These are phyloP conservation scores for Aspergillus funiculosus DNA, from an alignment of 495 filamentous ascomycete species.

Conservation along the genomic window DNA sequence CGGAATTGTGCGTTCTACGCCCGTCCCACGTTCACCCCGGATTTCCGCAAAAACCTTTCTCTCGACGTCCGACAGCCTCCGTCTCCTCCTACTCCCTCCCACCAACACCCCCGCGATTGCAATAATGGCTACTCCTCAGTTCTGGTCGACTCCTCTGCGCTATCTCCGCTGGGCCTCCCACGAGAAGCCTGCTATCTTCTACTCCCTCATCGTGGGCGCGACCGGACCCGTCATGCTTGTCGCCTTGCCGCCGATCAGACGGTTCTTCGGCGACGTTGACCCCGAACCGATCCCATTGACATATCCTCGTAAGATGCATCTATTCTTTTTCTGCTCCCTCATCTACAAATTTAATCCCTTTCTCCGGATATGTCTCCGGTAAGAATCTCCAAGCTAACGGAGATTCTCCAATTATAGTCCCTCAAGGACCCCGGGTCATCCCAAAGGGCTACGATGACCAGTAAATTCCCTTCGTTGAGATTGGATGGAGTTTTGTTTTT, in stretches of 20 bases:
- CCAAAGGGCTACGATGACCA: slow-evolving; percentile 74
- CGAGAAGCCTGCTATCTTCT: slow-evolving; percentile 85
- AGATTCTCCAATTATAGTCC: slow-evolving; percentile 50
- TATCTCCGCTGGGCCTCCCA: slow-evolving; percentile 84
- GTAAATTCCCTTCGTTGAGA: slow-evolving; percentile 19
- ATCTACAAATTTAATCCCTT: background rate
- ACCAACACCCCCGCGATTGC: slow-evolving; percentile 17
- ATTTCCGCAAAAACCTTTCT: slow-evolving; percentile 16
- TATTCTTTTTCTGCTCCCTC: background rate
- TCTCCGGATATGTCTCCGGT: background rate
- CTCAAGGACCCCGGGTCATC: slow-evolving; percentile 63
- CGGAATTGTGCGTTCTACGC: background rate
- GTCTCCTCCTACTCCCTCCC: slow-evolving; percentile 9
- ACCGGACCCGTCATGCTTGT: slow-evolving; percentile 65
- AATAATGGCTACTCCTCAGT: slow-evolving; percentile 65
- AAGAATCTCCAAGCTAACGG: background rate
- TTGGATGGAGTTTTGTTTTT: slow-evolving; percentile 17
- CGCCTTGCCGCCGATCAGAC: slow-evolving; percentile 62
- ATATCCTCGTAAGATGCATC: slow-evolving; percentile 70
- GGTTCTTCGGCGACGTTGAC: slow-evolving; percentile 62
- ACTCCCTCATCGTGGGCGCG: slow-evolving; percentile 63
- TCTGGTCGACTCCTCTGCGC: slow-evolving; percentile 73
- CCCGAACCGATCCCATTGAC: slow-evolving; percentile 70
- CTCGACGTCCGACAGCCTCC: slow-evolving; percentile 12
- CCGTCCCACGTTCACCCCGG: slow-evolving; percentile 1